Percentiles rank a stretch among this genome's conserved stretches.
These are phyloP conservation scores for Beta vulgaris DNA, from an alignment of 148 eudicot species.

Conservation along the genomic window DNA sequence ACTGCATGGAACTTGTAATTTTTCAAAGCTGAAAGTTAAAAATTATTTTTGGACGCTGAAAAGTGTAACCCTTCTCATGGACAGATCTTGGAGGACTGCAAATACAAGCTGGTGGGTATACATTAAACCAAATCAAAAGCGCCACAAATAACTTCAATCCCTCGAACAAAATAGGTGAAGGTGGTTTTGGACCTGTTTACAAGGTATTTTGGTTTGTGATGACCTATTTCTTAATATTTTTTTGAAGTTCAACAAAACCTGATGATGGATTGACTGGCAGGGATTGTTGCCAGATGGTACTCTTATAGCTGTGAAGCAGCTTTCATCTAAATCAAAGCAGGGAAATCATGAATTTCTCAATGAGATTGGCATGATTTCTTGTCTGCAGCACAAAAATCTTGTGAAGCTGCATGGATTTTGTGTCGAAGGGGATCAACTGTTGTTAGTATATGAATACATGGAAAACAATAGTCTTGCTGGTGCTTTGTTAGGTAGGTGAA, in stretches of 20 bases:
- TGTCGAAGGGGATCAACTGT: constrained; percentile 31
- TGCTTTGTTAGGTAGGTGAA: constrained; percentile 34
- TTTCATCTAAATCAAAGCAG: constrained; percentile 40
- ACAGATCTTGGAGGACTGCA: constrained; percentile 49
- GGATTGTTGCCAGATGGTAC: constrained; percentile 34
- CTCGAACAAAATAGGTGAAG: constrained; percentile 63
- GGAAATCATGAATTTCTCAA: constrained; percentile 41
- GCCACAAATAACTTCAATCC: constrained; percentile 58
- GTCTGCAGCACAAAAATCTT: constrained; percentile 39
- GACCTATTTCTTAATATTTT: not conserved
- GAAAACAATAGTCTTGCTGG: constrained; percentile 38
- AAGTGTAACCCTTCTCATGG: not conserved
- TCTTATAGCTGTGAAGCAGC: constrained; percentile 42
- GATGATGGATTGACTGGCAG: constrained; percentile 20
- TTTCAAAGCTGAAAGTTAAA: no score
- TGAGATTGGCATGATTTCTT: constrained; percentile 45
- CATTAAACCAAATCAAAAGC: constrained; percentile 55
- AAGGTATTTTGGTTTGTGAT: constrained; percentile 39
- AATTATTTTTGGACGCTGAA: no score
- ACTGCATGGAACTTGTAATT: no score
- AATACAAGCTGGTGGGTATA: constrained; percentile 50
- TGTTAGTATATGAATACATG: constrained; percentile 46
- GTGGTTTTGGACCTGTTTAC: constrained; percentile 74
- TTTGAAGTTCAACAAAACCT: not conserved
- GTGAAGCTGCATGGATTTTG: constrained; percentile 43